Evolutionary conservation across 2,329 filamentous ascomycete genomes (phyloP).

Genomic region (Fusarium solani-melongenae): DNA sequence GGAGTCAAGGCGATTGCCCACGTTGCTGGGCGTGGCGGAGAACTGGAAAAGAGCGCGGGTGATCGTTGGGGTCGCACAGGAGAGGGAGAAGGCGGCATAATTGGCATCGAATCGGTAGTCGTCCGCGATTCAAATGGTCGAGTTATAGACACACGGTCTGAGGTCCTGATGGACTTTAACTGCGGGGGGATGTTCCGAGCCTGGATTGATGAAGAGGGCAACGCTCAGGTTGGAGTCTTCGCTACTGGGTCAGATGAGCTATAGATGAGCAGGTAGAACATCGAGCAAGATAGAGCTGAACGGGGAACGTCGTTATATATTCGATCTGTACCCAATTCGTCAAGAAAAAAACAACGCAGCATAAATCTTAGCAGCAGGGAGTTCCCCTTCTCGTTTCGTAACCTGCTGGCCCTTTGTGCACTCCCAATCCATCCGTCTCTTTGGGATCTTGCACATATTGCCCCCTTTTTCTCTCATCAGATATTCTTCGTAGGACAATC

Average conservation of each 20-base stretch:
- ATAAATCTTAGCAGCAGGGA: slow-evolving; percentile 18
- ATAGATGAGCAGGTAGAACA: slow-evolving; percentile 8
- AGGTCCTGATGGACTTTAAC: slow-evolving; percentile 82
- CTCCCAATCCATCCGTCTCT: slow-evolving; percentile 6
- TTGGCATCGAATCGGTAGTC: slow-evolving; percentile 76
- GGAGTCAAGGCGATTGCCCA: slow-evolving; percentile 69
- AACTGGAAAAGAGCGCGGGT: slow-evolving; percentile 79
- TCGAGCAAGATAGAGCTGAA: slow-evolving; percentile 13
- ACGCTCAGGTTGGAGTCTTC: slow-evolving; percentile 62
- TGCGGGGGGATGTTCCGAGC: slow-evolving; percentile 90
- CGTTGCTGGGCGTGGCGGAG: slow-evolving; percentile 77
- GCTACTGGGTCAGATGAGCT: slow-evolving; percentile 39
- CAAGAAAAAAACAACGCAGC: slow-evolving; percentile 19
- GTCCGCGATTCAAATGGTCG: slow-evolving; percentile 56
- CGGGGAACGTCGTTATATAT: slow-evolving; percentile 40
- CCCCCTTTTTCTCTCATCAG: slow-evolving; percentile 13
- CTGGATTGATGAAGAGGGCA: slow-evolving; percentile 74
- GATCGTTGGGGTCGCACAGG: slow-evolving; percentile 78
- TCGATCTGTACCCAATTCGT: slow-evolving; percentile 35
- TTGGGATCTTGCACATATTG: slow-evolving; percentile 31
- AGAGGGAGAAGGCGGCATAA: slow-evolving; percentile 87
- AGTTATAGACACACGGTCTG: slow-evolving; percentile 55
- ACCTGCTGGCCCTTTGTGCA: slow-evolving; percentile 7
- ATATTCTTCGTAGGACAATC: slow-evolving; percentile 26
- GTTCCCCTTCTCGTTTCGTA: slow-evolving; percentile 12